Evolutionary conservation across 805 yeast species (phyloP).

Genomic region (Saturnispora dispora): DNA sequence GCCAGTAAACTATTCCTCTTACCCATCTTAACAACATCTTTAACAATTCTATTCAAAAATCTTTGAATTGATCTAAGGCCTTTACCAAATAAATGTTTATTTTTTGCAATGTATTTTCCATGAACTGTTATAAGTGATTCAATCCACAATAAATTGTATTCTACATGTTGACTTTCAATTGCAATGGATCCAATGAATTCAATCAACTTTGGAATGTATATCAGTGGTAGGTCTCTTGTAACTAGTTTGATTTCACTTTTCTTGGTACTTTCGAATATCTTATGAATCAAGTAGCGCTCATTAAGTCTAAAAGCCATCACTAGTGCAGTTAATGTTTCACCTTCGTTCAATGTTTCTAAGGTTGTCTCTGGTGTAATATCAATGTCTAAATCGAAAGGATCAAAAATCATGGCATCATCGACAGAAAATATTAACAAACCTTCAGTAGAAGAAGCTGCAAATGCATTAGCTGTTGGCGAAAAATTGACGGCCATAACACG

Average conservation of each 20-base stretch:
- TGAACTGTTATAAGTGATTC: slow-evolving; percentile 58
- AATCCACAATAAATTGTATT: slow-evolving; percentile 78
- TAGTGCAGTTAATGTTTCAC: slow-evolving; percentile 64
- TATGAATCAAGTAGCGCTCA: slow-evolving; percentile 63
- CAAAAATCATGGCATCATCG: slow-evolving; percentile 68
- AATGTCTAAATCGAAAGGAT: slow-evolving; percentile 89
- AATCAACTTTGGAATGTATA: slow-evolving; percentile 62
- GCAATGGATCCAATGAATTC: slow-evolving; percentile 60
- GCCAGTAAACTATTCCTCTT: slow-evolving; percentile 46
- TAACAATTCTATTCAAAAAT: slow-evolving; percentile 64
- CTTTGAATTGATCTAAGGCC: slow-evolving; percentile 64
- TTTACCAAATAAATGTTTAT: slow-evolving; percentile 54
- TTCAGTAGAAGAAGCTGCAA: slow-evolving; percentile 93
- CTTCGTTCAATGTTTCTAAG: slow-evolving; percentile 46
- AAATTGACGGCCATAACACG: slow-evolving; percentile 70
- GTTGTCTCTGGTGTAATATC: slow-evolving; percentile 84
- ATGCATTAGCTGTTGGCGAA: slow-evolving; percentile 83
- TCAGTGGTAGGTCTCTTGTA: slow-evolving; percentile 60
- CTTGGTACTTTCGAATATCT: slow-evolving; percentile 67
- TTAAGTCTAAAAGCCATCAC: slow-evolving; percentile 92
- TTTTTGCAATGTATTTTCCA: slow-evolving; percentile 60
- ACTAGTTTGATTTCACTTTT: slow-evolving; percentile 60
- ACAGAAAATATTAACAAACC: slow-evolving; percentile 78
- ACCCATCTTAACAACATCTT: slow-evolving; percentile 53
- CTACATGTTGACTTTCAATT: slow-evolving; percentile 71